Conservation (phyloP, 1,284 basidiomycete species). For the Puccinia polysora region DNA sequence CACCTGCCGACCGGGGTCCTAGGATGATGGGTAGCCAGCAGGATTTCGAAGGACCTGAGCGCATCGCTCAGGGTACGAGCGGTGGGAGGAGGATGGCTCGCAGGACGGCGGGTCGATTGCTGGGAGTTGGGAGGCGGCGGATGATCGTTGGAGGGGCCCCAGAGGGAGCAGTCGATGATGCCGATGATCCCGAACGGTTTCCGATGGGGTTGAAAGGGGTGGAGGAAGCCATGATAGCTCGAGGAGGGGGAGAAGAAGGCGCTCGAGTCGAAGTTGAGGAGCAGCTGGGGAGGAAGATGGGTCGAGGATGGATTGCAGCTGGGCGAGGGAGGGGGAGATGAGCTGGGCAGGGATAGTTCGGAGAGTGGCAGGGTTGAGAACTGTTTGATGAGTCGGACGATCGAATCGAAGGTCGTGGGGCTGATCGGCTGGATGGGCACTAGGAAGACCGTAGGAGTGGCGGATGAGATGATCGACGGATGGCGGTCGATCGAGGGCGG, state of each 20-base stretch:
- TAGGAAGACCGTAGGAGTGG: constrained; percentile 18
- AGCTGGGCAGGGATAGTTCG: not conserved
- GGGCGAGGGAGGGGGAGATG: not conserved
- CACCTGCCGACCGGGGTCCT: constrained; percentile 30
- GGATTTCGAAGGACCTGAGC: constrained; percentile 17
- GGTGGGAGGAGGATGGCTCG: not conserved
- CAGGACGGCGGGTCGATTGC: not conserved
- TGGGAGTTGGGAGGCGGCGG: not conserved
- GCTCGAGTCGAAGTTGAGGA: constrained; percentile 22
- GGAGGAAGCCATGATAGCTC: constrained; percentile 15
- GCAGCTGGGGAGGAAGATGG: constrained; percentile 6
- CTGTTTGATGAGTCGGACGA: not conserved
- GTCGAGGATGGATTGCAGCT: too few relatives aligned
- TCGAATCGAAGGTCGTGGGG: not conserved
- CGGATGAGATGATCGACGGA: constrained; percentile 16
- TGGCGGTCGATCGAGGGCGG: constrained; percentile 16
- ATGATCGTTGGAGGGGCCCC: constrained; percentile 9
- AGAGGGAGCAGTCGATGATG: constrained; percentile 29
- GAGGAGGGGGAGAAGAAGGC: constrained; percentile 16
- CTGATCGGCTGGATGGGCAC: constrained; percentile 34
- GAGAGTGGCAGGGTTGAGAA: constrained; percentile 19
- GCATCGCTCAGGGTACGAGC: constrained; percentile 22
- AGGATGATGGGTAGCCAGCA: constrained; percentile 30
- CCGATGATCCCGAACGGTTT: constrained; percentile 37
- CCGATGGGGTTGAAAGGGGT: constrained; percentile 26